Conservation (phyloP, 225 moss, liverwort and hornwort species). For the Marchantia polymorpha region DNA sequence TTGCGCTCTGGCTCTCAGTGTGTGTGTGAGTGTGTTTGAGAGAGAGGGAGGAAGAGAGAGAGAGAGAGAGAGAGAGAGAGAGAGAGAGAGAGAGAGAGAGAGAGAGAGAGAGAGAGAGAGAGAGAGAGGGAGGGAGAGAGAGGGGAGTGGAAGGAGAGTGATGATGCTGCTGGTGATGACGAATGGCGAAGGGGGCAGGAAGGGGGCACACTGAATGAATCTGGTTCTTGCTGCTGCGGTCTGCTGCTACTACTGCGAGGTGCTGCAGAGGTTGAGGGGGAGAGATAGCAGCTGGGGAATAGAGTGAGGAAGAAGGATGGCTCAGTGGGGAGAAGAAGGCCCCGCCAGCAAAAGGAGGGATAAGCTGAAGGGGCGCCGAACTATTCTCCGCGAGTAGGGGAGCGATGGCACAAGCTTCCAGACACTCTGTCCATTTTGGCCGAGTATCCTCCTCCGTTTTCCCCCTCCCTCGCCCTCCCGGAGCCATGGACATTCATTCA, state of each 20-base stretch:
- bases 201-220: neutral
- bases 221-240: neutral
- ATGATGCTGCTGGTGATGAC: neutral
- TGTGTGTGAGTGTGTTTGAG: too few relatives aligned
- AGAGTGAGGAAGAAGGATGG: neutral
- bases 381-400: slow-evolving; percentile 5
- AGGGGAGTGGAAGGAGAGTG: neutral
- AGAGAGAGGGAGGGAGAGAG: neutral
- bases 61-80: neutral
- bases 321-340: neutral
- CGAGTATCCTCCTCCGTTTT: neutral
- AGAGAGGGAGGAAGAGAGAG: too few relatives aligned
- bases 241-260: neutral
- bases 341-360: slow-evolving; percentile 2
- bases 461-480: neutral
- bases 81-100: neutral
- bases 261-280: neutral
- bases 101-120: neutral
- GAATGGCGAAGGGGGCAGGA: slow-evolving; percentile 2
- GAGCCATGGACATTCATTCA: neutral
- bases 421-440: neutral
- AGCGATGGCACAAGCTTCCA: neutral
- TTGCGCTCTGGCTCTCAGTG: slow-evolving; percentile 8
- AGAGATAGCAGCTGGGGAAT: neutral
- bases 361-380: slow-evolving; percentile 22